phyloP scores from a whole-genome alignment of 2,329 filamentous ascomycete genomes.

The Penicillium capsulatum region DNA sequence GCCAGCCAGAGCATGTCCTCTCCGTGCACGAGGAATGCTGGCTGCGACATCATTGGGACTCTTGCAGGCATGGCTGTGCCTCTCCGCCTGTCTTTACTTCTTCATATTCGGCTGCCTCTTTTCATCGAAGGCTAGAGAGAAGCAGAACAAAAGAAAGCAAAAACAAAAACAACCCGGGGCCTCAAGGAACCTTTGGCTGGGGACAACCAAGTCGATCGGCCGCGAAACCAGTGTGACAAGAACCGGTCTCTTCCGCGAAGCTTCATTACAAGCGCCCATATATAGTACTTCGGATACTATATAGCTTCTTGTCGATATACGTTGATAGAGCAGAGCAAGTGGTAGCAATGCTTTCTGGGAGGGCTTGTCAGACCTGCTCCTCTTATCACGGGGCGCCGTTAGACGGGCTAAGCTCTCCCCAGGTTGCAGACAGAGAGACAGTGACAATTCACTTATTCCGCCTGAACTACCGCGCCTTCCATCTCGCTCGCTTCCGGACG shows the following conservation, averaged over 20 bases:
- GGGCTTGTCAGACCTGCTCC: conserved; percentile 46
- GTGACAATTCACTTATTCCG: conserved; percentile 39
- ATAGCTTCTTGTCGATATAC: conserved; percentile 66
- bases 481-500: conserved; percentile 20
- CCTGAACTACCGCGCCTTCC: conserved; percentile 29
- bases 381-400: conserved; percentile 70
- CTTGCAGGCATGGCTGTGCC: no score
- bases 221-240: conserved; percentile 22
- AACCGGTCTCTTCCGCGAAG: conserved; percentile 27
- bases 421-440: conserved; percentile 25
- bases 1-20: no score
- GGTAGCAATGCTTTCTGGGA: conserved; percentile 41
- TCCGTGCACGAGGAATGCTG: no score
- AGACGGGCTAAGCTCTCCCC: conserved; percentile 53
- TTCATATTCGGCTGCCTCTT: no score
- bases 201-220: conserved; percentile 14
- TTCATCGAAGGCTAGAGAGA: no score
- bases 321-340: conserved; percentile 62
- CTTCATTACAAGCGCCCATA: conserved; percentile 38
- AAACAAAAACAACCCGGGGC: conserved; percentile 4
- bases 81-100: no score
- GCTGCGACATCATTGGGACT: no score
- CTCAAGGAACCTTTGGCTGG: neutral
- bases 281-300: conserved; percentile 51
- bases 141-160: conserved; percentile 2